Percentiles rank a stretch among this genome's conserved stretches.
These are phyloP conservation scores for Pyropia yezoensis DNA, from an alignment of 23 red algal genomes.

Conservation along the genomic window DNA sequence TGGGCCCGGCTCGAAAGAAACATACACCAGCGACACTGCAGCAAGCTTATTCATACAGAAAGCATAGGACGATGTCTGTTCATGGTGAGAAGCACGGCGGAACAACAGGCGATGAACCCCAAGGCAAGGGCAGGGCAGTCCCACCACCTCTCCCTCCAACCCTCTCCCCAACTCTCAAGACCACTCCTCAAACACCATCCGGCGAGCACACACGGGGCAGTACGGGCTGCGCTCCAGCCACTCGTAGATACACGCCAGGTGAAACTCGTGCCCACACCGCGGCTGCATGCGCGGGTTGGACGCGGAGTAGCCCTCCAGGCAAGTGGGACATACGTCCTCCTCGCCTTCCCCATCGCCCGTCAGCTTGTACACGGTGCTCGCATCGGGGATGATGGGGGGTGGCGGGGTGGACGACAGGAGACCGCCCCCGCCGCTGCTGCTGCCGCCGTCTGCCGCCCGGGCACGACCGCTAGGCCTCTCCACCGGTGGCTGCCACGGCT, in stretches of 20 bases:
- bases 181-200: slow-evolving; percentile 3
- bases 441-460: too few species aligned
- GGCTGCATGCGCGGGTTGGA: slow-evolving; percentile 66
- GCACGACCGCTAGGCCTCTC: too few species aligned
- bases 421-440: not conserved
- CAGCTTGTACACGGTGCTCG: slow-evolving; percentile 71
- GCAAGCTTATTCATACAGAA: too few species aligned
- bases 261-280: slow-evolving; percentile 61
- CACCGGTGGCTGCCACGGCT: too few species aligned
- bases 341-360: slow-evolving; percentile 70
- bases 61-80: too few species aligned
- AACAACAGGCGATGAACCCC: too few species aligned
- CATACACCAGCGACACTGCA: too few species aligned
- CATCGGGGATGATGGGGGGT: slow-evolving; percentile 68
- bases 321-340: slow-evolving; percentile 83
- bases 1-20: too few species aligned
- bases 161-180: too few species aligned
- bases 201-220: slow-evolving; percentile 15
- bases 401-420: slow-evolving; percentile 26
- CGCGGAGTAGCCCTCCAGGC: slow-evolving; percentile 55
- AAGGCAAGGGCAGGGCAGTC: too few species aligned
- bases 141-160: too few species aligned
- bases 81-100: too few species aligned
- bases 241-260: slow-evolving; percentile 73
- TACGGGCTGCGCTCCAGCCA: slow-evolving; percentile 70